Evolutionary conservation across 495 filamentous ascomycete species (phyloP).

Genomic region (Hypoxylon subgilvum): DNA sequence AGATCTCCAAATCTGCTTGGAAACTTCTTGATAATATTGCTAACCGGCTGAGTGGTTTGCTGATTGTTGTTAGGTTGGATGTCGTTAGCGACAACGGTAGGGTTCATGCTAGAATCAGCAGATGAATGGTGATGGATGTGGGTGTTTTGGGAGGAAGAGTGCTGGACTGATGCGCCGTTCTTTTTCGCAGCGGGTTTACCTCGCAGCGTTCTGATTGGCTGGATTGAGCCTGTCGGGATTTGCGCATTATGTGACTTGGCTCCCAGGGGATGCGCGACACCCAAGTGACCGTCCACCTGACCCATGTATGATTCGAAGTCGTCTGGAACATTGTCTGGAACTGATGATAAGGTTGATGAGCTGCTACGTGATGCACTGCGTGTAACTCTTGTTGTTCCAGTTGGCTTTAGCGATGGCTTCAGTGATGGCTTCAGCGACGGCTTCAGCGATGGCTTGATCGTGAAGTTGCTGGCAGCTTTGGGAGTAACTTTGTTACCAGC

Average conservation of each 20-base stretch:
- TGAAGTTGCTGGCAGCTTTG: neutral
- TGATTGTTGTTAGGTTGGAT: conserved; percentile 16
- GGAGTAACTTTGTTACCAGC: neutral
- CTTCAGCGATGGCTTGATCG: conserved; percentile 2
- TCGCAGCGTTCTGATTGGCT: conserved; percentile 42
- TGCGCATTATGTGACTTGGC: conserved; percentile 36
- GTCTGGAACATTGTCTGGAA: conserved; percentile 45
- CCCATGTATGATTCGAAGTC: conserved; percentile 40
- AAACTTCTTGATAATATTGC: conserved; percentile 27
- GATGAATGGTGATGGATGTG: conserved; percentile 27
- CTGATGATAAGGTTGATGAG: conserved; percentile 48
- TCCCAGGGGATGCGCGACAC: conserved; percentile 35
- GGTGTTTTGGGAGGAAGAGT: conserved; percentile 35
- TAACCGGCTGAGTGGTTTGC: conserved; percentile 6
- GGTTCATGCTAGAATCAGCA: conserved; percentile 41
- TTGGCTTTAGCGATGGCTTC: conserved; percentile 25
- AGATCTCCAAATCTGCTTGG: conserved; percentile 33
- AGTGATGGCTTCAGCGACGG: conserved; percentile 17
- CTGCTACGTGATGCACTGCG: conserved; percentile 45
- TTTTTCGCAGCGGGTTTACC: conserved; percentile 46
- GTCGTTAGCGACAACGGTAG: conserved; percentile 34
- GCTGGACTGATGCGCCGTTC: conserved; percentile 42
- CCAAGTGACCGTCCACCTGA: conserved; percentile 35
- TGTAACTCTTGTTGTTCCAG: conserved; percentile 23
- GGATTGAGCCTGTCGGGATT: conserved; percentile 40